Percentiles rank a stretch among this genome's conserved stretches.
These are phyloP conservation scores for Leishmania tarentolae DNA, from an alignment of 208 protist genomes.

Conservation along the genomic window DNA sequence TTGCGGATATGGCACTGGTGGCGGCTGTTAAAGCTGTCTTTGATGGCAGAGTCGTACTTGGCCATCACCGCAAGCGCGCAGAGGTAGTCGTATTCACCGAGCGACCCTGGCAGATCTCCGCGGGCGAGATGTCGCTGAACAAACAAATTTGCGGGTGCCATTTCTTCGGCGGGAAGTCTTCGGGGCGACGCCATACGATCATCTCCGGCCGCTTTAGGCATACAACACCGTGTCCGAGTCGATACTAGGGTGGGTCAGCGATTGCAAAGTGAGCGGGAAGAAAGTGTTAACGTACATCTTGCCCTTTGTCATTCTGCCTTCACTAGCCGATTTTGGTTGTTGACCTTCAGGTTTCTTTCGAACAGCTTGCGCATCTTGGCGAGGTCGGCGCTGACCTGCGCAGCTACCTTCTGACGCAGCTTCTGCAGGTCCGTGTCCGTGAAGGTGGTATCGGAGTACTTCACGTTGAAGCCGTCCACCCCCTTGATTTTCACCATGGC, in stretches of 20 bases:
- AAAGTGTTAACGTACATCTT: constrained; percentile 52
- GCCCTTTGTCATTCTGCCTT: constrained; percentile 35
- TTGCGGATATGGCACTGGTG: constrained; percentile 37
- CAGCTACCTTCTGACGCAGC: constrained; percentile 13
- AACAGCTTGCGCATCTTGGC: constrained; percentile 27
- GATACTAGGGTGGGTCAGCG: constrained; percentile 51
- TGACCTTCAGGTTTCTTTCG: constrained; percentile 28
- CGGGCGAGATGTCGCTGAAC: constrained; percentile 40
- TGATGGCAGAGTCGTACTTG: constrained; percentile 37
- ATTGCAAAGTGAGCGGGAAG: constrained; percentile 49
- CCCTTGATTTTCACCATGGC: constrained; percentile 44
- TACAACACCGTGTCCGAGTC: constrained; percentile 30
- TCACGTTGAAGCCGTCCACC: constrained; percentile 39
- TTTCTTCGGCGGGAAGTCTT: constrained; percentile 52
- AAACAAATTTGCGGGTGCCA: constrained; percentile 49
- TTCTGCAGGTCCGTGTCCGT: constrained; percentile 23
- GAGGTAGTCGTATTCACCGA: constrained; percentile 78
- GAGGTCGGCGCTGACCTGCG: constrained; percentile 26
- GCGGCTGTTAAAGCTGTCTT: constrained; percentile 53
- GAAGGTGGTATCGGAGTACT: constrained; percentile 36
- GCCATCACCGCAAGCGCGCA: constrained; percentile 53
- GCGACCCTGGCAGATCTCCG: constrained; percentile 72
- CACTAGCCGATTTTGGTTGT: constrained; percentile 39
- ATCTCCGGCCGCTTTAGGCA: constrained; percentile 31
- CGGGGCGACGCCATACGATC: constrained; percentile 52